Conservation (phyloP, 768 basidiomycete genomes). For the Naganishia randhawae region DNA sequence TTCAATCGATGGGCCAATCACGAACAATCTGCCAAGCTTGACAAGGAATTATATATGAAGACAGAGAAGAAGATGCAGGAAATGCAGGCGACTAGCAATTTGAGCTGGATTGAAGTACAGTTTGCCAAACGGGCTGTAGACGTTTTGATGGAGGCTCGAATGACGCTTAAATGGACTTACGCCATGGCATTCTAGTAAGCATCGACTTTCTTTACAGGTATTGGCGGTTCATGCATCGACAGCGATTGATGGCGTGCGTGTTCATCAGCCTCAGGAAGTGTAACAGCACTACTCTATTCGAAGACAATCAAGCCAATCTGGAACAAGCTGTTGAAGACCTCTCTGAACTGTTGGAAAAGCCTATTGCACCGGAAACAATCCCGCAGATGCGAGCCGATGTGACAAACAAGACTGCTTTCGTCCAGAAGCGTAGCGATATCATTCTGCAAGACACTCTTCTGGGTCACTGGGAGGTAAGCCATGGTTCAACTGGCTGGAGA, state of each 20-base stretch:
- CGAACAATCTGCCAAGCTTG: conserved; percentile 97
- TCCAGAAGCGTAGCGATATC: conserved; percentile 94
- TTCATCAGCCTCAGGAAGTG: conserved; percentile 62
- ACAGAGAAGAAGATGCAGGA: conserved; percentile 99
- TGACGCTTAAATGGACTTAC: conserved; percentile 98
- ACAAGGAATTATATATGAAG: conserved; percentile 82
- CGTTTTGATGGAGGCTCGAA: conserved; percentile 78
- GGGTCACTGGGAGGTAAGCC: conserved; percentile 69
- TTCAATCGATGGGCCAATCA: conserved; percentile 99
- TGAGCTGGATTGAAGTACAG: conserved; percentile 98
- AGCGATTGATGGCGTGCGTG: conserved; percentile 14
- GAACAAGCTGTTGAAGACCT: conserved; percentile 93
- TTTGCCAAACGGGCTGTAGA: conserved; percentile 99
- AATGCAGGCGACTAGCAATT: conserved; percentile 84
- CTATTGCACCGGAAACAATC: conserved; percentile 79
- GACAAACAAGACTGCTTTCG: conserved; percentile 93
- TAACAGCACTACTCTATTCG: conserved; percentile 91
- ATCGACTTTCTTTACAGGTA: not conserved
- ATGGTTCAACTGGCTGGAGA: not conserved
- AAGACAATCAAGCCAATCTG: conserved; percentile 94
- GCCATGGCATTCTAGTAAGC: conserved; percentile 90
- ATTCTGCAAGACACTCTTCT: conserved; percentile 89
- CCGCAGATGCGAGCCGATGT: conserved; percentile 79
- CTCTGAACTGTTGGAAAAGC: conserved; percentile 86
- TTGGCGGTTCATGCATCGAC: not conserved